Evolutionary conservation across 2,329 filamentous ascomycete genomes (phyloP).

Genomic region (Trichoderma cornu-damae): DNA sequence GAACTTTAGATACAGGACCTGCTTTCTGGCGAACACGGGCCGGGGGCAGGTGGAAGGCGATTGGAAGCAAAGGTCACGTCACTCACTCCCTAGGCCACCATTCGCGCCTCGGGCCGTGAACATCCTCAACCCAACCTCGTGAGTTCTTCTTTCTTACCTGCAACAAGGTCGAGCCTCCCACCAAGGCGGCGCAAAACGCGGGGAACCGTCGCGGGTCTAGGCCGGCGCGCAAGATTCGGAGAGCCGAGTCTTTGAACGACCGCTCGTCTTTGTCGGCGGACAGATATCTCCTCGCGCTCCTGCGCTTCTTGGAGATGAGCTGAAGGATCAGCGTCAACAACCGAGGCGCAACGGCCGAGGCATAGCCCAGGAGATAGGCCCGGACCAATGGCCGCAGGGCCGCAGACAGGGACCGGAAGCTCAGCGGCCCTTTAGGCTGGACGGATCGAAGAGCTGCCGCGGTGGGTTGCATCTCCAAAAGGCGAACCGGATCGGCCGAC

Average conservation of each 20-base stretch:
- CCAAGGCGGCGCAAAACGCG: conserved; percentile 56
- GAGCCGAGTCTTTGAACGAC: conserved; percentile 31
- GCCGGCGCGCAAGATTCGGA: conserved; percentile 45
- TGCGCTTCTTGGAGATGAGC: conserved; percentile 39
- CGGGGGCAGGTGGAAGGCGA: not conserved
- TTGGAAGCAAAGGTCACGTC: too few relatives aligned
- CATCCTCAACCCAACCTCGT: not conserved
- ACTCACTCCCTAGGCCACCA: not conserved
- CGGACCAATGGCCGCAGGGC: conserved; percentile 51
- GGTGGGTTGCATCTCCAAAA: conserved; percentile 15
- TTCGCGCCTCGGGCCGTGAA: not conserved
- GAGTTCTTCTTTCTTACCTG: conserved; percentile 46
- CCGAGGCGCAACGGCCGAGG: conserved; percentile 53
- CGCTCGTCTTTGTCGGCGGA: conserved; percentile 27
- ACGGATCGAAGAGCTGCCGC: conserved; percentile 9
- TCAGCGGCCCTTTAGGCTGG: conserved; percentile 11
- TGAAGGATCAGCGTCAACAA: conserved; percentile 51
- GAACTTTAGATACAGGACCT: not conserved
- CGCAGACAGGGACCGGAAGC: conserved; percentile 40
- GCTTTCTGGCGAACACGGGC: not conserved
- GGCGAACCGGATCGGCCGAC: not conserved
- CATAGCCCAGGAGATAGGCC: conserved; percentile 58
- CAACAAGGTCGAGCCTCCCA: conserved; percentile 57
- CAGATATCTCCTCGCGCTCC: conserved; percentile 27
- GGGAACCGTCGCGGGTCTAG: conserved; percentile 55